Evolutionary conservation across 768 basidiomycete species (phyloP).

Genomic region (Mycena floridula): DNA sequence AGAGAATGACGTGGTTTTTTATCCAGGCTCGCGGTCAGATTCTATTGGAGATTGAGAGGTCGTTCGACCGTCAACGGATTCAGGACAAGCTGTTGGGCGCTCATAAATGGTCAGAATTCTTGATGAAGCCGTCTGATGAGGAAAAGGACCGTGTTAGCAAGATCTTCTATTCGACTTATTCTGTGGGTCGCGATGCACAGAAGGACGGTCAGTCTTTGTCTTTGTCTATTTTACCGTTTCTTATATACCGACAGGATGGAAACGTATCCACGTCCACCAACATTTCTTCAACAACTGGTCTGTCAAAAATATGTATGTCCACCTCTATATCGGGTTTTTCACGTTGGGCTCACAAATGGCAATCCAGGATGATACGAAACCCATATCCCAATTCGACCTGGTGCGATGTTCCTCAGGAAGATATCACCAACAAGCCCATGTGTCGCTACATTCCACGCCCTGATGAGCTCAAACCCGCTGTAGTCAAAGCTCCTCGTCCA

Average conservation of each 20-base stretch:
- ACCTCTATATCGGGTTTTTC: not conserved
- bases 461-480: slow-evolving; percentile 23
- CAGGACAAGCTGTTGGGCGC: slow-evolving; percentile 33
- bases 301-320: slow-evolving; percentile 24
- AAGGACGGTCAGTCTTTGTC: slow-evolving; percentile 38
- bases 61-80: slow-evolving; percentile 23
- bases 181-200: slow-evolving; percentile 34
- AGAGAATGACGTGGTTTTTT: no score
- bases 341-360: not conserved
- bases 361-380: slow-evolving; percentile 19
- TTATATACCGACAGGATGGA: slow-evolving; percentile 37
- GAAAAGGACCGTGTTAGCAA: slow-evolving; percentile 29
- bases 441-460: slow-evolving; percentile 35
- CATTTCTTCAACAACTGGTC: slow-evolving; percentile 37
- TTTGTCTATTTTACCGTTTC: not conserved
- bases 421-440: slow-evolving; percentile 35
- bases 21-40: slow-evolving; percentile 42
- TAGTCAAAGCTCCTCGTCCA: slow-evolving; percentile 19
- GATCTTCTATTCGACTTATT: slow-evolving; percentile 39
- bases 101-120: slow-evolving; percentile 42
- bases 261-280: slow-evolving; percentile 33
- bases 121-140: slow-evolving; percentile 30
- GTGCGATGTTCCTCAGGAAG: slow-evolving; percentile 35
- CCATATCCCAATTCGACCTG: slow-evolving; percentile 37
- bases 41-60: slow-evolving; percentile 40